Percentiles rank a stretch among this genome's conserved stretches.
phyloP scores from a whole-genome alignment of 2,329 filamentous ascomycete genomes.

The Aspergillus chevalieri region DNA sequence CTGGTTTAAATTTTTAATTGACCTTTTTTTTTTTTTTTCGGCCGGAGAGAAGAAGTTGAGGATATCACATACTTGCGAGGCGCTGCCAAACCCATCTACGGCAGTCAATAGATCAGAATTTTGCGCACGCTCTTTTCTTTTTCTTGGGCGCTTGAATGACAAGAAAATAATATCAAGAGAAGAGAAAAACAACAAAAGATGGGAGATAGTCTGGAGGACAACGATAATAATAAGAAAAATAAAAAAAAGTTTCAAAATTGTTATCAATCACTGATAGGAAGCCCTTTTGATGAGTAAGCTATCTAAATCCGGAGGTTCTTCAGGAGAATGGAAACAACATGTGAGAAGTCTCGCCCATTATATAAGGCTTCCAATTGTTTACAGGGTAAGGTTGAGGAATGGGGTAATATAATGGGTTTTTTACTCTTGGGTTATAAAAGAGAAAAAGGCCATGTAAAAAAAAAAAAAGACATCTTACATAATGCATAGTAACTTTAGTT shows the following conservation, averaged over 20 bases:
- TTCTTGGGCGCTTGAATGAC: not conserved
- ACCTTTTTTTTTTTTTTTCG: not conserved
- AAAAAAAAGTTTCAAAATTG: not conserved
- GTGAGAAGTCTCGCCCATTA: no score
- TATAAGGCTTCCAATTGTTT: no score
- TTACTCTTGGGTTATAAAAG: no score
- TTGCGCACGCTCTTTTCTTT: not conserved
- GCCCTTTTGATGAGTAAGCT: no score
- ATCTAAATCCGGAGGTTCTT: no score
- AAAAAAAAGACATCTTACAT: no score
- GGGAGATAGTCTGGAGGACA: not conserved
- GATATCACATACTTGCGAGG: constrained; percentile 55
- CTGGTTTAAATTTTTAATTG: constrained; percentile 1
- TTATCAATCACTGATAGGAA: no score
- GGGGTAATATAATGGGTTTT: no score
- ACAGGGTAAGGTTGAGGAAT: no score
- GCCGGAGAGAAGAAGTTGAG: not conserved
- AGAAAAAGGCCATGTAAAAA: no score
- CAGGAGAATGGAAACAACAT: no score
- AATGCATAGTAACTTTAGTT: no score
- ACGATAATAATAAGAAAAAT: not conserved
- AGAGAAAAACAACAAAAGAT: not conserved
- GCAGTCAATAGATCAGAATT: not conserved
- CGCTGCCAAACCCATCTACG: constrained; percentile 61
- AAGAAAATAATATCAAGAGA: not conserved